Base-by-base conservation (phyloP, 768 basidiomycete genomes). In the Tubosaeta sp. region DNA sequence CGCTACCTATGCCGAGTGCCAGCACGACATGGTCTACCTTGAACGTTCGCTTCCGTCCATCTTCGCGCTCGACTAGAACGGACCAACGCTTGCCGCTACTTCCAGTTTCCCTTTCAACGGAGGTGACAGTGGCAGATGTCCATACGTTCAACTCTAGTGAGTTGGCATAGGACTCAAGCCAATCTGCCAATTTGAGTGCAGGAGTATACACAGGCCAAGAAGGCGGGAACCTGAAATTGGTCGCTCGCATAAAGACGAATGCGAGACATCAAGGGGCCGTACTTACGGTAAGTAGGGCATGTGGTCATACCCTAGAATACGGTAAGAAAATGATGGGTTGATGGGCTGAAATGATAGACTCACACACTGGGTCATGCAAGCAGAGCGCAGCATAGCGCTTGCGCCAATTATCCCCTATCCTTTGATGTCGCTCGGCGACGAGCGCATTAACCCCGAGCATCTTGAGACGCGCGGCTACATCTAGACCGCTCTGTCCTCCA, bases 161-260 rank as follows among this genome's bases (percentile, higher is more conserved):
- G 11, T 79, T 73, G 1, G 81, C 82, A 59, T 85, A 87, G 49
- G 66, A 72, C 65, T 86, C 85, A 3, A 87, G 73, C 82, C 83
- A 86, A 52, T 81, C 78, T 0, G 83, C 85, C 13, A 87, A 65
- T 76, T 83, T 59, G 40, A 57, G 19, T 13, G 82, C 81, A 4
- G 83, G 81, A 4, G 75, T 72, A 44, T 72, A 83, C 5, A 79
- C 75, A 1, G 81, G 82, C 82, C 82, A 84, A 16, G 75, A 76
- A 1, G 73, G 56, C 4, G 82, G 84, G 65, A 83, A 84, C 21
- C 80, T 82, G 29, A 19, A 39, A 38, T 8, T 3, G 9, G 8
- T 30, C 31, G 8, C n/a, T 46, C 19, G 12, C 35, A 45, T 21
- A 22, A 6, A 4, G 22, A 19, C n/a, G 38, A 44, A 34, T 9